phyloP scores from a whole-genome alignment of 192 early-diverging fungal genomes.

The Mortierella antarctica region DNA sequence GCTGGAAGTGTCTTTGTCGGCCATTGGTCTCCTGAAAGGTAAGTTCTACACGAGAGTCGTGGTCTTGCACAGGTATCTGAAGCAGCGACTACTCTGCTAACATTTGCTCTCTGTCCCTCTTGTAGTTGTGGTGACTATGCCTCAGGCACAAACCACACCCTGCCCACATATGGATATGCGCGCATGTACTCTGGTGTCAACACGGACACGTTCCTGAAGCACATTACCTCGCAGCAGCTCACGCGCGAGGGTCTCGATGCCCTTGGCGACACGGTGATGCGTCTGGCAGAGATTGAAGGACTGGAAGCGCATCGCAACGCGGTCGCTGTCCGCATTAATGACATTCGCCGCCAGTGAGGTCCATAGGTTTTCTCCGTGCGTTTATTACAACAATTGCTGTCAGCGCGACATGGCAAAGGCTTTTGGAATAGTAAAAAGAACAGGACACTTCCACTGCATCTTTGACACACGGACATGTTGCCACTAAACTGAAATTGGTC shows the following conservation, averaged over 20 bases:
- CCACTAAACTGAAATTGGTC: no score
- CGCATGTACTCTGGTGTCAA: constrained; percentile 99
- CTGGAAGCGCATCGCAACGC: constrained; percentile 98
- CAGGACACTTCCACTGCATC: no score
- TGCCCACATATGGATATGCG: constrained; percentile 99
- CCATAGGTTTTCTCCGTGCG: no score
- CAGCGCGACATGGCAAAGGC: no score
- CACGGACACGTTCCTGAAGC: constrained; percentile 96
- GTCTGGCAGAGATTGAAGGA: constrained; percentile 93
- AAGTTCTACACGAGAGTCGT: constrained; percentile 2
- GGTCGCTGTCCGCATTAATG: constrained; percentile 88
- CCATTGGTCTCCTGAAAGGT: constrained; percentile 94
- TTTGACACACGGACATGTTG: no score
- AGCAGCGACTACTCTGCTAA: no score
- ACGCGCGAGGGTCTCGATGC: constrained; percentile 88
- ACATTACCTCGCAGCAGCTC: constrained; percentile 94
- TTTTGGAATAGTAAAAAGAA: no score
- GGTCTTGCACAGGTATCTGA: no score
- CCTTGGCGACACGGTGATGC: constrained; percentile 92
- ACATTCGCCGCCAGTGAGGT: constrained; percentile 54
- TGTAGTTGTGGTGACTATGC: constrained; percentile 97
- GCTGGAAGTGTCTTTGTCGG: constrained; percentile 99
- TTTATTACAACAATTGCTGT: no score
- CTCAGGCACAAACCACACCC: constrained; percentile 98
- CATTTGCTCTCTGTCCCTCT: no score